These are phyloP conservation scores for Rhododendron simsii DNA, from an alignment of 148 eudicot species.

Conservation along the genomic window DNA sequence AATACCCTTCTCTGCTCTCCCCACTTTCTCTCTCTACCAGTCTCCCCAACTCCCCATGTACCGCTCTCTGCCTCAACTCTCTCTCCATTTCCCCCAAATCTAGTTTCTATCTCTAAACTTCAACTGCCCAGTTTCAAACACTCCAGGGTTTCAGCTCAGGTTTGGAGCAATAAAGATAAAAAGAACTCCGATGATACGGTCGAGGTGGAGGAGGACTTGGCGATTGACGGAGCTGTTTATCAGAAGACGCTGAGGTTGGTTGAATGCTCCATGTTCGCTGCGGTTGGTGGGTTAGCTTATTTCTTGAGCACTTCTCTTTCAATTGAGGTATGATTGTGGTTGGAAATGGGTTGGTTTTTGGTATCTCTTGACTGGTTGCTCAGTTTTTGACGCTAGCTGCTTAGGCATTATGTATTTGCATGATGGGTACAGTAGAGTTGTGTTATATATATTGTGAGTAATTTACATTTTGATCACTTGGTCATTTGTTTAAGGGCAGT, in stretches of 20 bases:
- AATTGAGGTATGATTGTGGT: constrained; percentile 47
- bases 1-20: background rate
- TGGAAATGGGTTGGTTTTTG: background rate
- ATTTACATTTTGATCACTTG: background rate
- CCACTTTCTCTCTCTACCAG: background rate
- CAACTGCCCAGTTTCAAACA: background rate
- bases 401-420: background rate
- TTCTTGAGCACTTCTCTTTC: constrained; percentile 81
- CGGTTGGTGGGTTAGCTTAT: constrained; percentile 73
- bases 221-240: constrained; percentile 56
- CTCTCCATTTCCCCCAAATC: constrained; percentile 5
- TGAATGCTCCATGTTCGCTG: constrained; percentile 93
- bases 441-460: background rate
- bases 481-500: background rate
- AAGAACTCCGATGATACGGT: constrained; percentile 5
- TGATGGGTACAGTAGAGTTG: background rate
- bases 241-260: constrained; percentile 76
- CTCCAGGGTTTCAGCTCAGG: constrained; percentile 21
- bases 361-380: background rate
- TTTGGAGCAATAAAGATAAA: constrained; percentile 21
- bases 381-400: background rate
- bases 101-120: background rate
- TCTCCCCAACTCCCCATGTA: background rate
- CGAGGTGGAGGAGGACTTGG: constrained; percentile 59
- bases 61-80: background rate